phyloP scores from a whole-genome alignment of 495 filamentous ascomycete species.

The Geopyxis carbonaria region DNA sequence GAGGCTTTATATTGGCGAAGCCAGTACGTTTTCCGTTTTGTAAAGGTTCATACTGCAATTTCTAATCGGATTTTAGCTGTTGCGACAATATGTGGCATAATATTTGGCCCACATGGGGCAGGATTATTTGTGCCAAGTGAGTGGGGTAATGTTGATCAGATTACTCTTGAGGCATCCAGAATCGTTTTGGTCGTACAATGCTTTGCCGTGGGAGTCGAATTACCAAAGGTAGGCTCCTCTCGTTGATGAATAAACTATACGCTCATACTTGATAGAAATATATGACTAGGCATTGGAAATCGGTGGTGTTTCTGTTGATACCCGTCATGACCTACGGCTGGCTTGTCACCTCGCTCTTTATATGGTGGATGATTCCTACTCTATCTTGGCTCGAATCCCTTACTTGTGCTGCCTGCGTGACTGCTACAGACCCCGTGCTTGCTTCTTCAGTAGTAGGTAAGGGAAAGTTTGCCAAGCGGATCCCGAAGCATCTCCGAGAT shows the following conservation, averaged over 20 bases:
- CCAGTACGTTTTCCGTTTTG: constrained; percentile 30
- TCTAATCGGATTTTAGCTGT: constrained; percentile 34
- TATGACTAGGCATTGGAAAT: constrained; percentile 97
- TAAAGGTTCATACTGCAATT: background rate
- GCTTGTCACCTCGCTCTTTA: constrained; percentile 84
- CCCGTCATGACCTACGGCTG: constrained; percentile 98
- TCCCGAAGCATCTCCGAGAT: constrained; percentile 93
- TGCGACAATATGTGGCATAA: constrained; percentile 87
- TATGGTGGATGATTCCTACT: constrained; percentile 82
- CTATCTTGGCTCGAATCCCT: constrained; percentile 82
- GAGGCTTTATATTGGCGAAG: constrained; percentile 95
- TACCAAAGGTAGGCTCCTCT: constrained; percentile 48
- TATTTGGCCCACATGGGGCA: constrained; percentile 91
- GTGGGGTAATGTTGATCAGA: constrained; percentile 90
- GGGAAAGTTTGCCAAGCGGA: constrained; percentile 93
- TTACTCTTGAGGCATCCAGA: constrained; percentile 91
- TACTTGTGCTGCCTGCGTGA: constrained; percentile 78
- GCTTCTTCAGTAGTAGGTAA: constrained; percentile 97
- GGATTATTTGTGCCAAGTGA: constrained; percentile 67
- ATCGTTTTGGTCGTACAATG: constrained; percentile 98
- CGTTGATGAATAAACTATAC: background rate
- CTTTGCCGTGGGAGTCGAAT: constrained; percentile 96
- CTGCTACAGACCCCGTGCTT: constrained; percentile 92
- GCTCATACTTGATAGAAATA: constrained; percentile 37
- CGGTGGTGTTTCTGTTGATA: constrained; percentile 69